Base-by-base conservation (phyloP, 2,329 filamentous ascomycete genomes). In the Fusarium paranaense region DNA sequence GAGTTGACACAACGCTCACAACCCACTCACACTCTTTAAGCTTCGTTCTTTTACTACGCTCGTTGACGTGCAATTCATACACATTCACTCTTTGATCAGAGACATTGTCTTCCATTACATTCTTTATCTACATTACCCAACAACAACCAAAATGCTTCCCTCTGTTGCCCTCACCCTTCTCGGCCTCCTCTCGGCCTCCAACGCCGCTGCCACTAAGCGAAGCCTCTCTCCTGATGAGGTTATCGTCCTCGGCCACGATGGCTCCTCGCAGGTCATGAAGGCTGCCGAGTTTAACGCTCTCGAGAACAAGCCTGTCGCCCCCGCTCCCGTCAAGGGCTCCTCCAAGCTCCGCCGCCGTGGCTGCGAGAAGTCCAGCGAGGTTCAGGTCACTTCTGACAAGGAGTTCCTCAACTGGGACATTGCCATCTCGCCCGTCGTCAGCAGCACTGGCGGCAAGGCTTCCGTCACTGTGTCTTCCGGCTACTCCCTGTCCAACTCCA, bases 361-460 rank as follows among this genome's bases (percentile, higher is more conserved):
- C 8, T 77, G 75, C 18, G 58, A 77, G 20, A 52, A 74, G 45
- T 77, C 68, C 58, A 72, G 72, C 7, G 75, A 77, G 35, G 30
- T 77, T 6, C 75, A 77, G 38, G 62, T 77, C 4, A 32, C 66
- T 0, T 70, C 75, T 1, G 75, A 77, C 9, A 66, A 76, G 5
- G 68, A 77, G 13, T 77, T 77, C 9, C 66, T 72, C 45, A 71
- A 77, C 64, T 77, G 75, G 75, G 75, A 77, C 16, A 50, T 77
- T 25, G 50, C 75, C 32, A 77, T 77, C 63, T 77, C 75, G 7
- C 75, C 75, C 16, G 66, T 77, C 14, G 33, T 74, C 33, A 77
- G 75, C 68, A 77, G 75, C 13, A 58, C 65, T 2, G 71, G 63
- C 9, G 73, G 75, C 1, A 58, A 56, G 2, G 75, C 62, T 8